Evolutionary conservation across 352 stramenopile genomes (phyloP), one percentile per base, ranked within the genome.

Genomic region (Globisporangium canariense): DNA sequence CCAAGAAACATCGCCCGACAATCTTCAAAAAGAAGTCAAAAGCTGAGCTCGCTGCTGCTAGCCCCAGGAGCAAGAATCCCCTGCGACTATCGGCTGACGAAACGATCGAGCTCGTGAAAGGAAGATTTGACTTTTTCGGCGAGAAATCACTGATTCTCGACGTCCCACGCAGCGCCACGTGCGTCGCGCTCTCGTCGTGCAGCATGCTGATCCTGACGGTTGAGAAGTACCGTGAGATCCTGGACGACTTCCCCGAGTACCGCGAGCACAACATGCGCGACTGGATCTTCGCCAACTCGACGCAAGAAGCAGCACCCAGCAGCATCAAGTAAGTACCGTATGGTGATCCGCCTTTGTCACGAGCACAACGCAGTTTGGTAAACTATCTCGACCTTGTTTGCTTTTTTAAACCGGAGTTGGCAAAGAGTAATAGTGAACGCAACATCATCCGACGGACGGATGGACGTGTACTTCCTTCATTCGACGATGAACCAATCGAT

Each of bases 211-310:
- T 83, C 16, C 71, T 84, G 49, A 79, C 77, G 16, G 38, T 81
- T 11, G 65, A 77, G 13, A 73, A 71, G 57, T 84, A 84, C 58
- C 71, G 79, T 9, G 65, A 71, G 16, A 75, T 81, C 22, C 55
- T 84, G 8, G 68, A 80, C 50, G 66, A 74, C 25, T 87, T 84
- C 28, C 78, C 78, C 0, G 69, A 82, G 18, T 84, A 84, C 49
- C 73, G 74, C 8, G 69, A 75, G 47, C 77, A 71, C 46, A 87
- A 81, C 62, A 67, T 77, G 55, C 71, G 65, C 22, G 77, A 77
- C 16, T 87, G 78, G 74, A 72, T 82, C 34, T 75, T 82, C 40
- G 60, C 46, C 16, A 62, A 70, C 25, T 49, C 45, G 40, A 53
- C 30, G 1, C 43, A 52, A 2, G 58, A 70, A 25, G 4, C 58